Evolutionary conservation across 257 asterid species (phyloP).

Genomic region (Solanum gracilifrons): DNA sequence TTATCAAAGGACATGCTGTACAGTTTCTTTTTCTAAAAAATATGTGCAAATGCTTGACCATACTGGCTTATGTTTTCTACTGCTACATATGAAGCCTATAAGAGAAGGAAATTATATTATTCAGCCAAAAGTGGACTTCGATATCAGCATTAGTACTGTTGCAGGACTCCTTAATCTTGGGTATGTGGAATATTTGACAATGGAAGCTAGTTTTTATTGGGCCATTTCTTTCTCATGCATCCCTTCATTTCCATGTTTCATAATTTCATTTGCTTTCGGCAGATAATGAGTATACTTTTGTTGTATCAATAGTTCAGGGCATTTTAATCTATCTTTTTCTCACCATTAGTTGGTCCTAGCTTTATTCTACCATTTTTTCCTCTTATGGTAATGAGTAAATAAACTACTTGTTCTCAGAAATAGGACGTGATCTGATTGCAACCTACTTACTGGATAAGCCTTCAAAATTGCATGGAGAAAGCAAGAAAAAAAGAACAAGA

Average conservation of each 20-base stretch:
- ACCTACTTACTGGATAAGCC: background rate
- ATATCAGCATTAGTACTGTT: slow-evolving; percentile 96
- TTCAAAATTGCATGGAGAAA: background rate
- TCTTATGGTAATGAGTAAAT: background rate
- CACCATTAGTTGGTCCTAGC: background rate
- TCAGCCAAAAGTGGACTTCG: slow-evolving; percentile 99
- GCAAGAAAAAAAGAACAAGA: background rate
- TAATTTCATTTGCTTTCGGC: background rate
- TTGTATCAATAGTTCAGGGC: background rate
- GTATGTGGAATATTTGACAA: slow-evolving; percentile 36
- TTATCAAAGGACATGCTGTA: background rate
- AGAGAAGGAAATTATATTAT: slow-evolving; percentile 88
- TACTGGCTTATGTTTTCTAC: slow-evolving; percentile 7
- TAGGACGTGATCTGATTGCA: background rate
- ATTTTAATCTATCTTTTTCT: background rate
- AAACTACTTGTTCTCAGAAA: background rate
- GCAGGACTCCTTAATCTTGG: slow-evolving; percentile 98
- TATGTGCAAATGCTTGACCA: background rate
- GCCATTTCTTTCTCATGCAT: background rate
- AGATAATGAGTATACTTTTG: background rate
- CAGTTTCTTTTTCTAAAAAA: background rate
- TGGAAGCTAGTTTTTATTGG: background rate
- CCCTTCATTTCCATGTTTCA: background rate
- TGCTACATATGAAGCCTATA: slow-evolving; percentile 57
- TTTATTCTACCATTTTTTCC: background rate